phyloP scores from a whole-genome alignment of 2,329 filamentous ascomycete genomes.

The Penicillium sp. region DNA sequence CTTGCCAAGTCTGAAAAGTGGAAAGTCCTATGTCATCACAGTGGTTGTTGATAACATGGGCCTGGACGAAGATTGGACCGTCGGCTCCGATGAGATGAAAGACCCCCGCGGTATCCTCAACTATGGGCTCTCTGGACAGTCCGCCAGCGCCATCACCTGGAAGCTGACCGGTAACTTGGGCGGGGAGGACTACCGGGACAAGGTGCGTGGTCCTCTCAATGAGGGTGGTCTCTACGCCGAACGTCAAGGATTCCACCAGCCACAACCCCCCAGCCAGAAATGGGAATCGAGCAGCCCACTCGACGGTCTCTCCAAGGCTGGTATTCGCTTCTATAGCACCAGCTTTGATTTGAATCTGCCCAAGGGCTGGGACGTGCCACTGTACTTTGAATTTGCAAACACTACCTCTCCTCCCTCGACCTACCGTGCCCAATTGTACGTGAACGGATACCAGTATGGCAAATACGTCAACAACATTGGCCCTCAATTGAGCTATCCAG shows the following conservation, averaged over 20 bases:
- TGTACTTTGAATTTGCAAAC: slow-evolving; percentile 52
- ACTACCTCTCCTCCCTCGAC: slow-evolving; percentile 50
- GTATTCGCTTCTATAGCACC: slow-evolving; percentile 54
- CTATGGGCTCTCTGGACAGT: slow-evolving; percentile 41
- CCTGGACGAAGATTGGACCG: slow-evolving; percentile 63
- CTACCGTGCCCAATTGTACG: slow-evolving; percentile 65
- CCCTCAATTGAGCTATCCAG: slow-evolving; percentile 68
- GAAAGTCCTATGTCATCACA: slow-evolving; percentile 61
- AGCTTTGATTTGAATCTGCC: slow-evolving; percentile 53
- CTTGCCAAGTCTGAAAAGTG: slow-evolving; percentile 53
- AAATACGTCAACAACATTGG: slow-evolving; percentile 70
- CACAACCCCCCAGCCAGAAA: slow-evolving; percentile 40
- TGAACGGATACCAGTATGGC: slow-evolving; percentile 74
- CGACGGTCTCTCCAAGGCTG: slow-evolving; percentile 45
- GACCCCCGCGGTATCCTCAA: slow-evolving; percentile 55
- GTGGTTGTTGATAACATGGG: slow-evolving; percentile 72
- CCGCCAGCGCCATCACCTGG: slow-evolving; percentile 45
- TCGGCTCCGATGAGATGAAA: slow-evolving; percentile 60
- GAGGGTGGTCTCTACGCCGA: slow-evolving; percentile 58
- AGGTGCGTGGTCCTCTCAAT: slow-evolving; percentile 55
- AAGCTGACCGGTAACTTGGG: slow-evolving; percentile 60
- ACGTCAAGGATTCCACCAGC: slow-evolving; percentile 56
- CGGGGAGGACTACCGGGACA: slow-evolving; percentile 55
- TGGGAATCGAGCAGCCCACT: slow-evolving; percentile 38
- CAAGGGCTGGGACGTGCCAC: slow-evolving; percentile 54